Percentiles rank a stretch among this genome's conserved stretches.
phyloP scores from a whole-genome alignment of 1,284 basidiomycete species.

The Ustilago crameri region DNA sequence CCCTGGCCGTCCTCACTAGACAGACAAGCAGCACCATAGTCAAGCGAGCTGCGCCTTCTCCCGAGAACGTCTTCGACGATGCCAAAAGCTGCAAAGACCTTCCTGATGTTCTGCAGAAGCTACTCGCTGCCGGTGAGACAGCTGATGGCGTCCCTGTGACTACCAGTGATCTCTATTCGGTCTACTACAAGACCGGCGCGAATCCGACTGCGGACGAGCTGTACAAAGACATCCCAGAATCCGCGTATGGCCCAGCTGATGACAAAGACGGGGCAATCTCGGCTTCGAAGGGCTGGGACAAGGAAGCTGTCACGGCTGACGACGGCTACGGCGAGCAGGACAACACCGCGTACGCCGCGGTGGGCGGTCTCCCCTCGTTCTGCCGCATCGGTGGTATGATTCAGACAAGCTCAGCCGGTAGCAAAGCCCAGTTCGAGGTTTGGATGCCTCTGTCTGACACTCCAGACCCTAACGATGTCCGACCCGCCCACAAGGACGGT shows the following conservation, averaged over 20 bases:
- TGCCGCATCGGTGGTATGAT: slow-evolving; percentile 50
- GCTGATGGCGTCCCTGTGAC: slow-evolving; percentile 8
- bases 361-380: slow-evolving; percentile 45
- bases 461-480: background rate
- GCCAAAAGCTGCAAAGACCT: slow-evolving; percentile 22
- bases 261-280: slow-evolving; percentile 25
- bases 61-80: background rate
- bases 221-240: slow-evolving; percentile 24
- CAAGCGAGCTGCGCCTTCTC: background rate
- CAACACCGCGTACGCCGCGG: background rate
- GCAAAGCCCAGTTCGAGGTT: slow-evolving; percentile 40
- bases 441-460: slow-evolving; percentile 44
- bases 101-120: slow-evolving; percentile 15
- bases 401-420: slow-evolving; percentile 17
- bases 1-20: background rate
- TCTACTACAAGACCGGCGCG: slow-evolving; percentile 27
- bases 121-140: slow-evolving; percentile 12
- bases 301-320: slow-evolving; percentile 28
- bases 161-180: slow-evolving; percentile 11
- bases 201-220: slow-evolving; percentile 37
- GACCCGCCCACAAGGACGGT: background rate
- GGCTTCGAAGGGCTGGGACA: slow-evolving; percentile 26
- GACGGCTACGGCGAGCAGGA: slow-evolving; percentile 38
- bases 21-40: background rate
- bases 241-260: slow-evolving; percentile 23